Percentiles rank a stretch among this genome's conserved stretches.
Conservation (phyloP, 2,329 filamentous ascomycete genomes). For the Pestalotiopsis sp. region DNA sequence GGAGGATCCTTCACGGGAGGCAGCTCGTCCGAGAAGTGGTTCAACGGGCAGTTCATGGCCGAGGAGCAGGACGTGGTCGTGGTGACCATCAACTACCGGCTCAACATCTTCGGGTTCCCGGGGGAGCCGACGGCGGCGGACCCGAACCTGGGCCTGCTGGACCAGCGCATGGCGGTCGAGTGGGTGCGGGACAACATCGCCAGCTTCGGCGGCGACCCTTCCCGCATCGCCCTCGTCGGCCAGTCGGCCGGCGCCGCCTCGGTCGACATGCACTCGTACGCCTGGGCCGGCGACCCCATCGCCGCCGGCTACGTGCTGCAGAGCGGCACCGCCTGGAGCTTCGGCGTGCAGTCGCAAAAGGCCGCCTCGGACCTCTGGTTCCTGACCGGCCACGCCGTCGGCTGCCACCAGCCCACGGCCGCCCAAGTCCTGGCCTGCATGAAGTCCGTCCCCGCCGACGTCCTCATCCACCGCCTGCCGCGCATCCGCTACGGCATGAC, state of each 20-base stretch:
- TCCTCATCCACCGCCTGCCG: slow-evolving; percentile 17
- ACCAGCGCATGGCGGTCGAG: slow-evolving; percentile 49
- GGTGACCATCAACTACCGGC: slow-evolving; percentile 35
- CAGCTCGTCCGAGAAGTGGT: slow-evolving; percentile 5
- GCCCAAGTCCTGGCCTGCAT: slow-evolving; percentile 39
- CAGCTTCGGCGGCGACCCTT: slow-evolving; percentile 44
- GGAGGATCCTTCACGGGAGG: slow-evolving; percentile 16
- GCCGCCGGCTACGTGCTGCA: slow-evolving; percentile 47
- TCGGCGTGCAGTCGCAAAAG: slow-evolving; percentile 41
- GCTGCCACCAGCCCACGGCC: slow-evolving; percentile 38
- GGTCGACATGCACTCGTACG: slow-evolving; percentile 51
- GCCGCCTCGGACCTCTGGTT: slow-evolving; percentile 43
- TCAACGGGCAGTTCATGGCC: slow-evolving; percentile 30
- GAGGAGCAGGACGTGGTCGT: slow-evolving; percentile 35
- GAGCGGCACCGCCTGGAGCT: slow-evolving; percentile 41
- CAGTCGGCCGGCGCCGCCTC: slow-evolving; percentile 44
- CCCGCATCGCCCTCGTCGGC: slow-evolving; percentile 39
- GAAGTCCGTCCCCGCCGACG: background rate
- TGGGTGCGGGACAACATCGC: slow-evolving; percentile 47
- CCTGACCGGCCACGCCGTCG: slow-evolving; percentile 37
- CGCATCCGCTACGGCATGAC: slow-evolving; percentile 16
- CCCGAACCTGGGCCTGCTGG: slow-evolving; percentile 45
- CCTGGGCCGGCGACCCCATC: slow-evolving; percentile 52
- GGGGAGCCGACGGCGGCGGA: slow-evolving; percentile 1
- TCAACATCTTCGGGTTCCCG: slow-evolving; percentile 26